Evolutionary conservation across 768 basidiomycete species (phyloP), one percentile per base, ranked within the genome.

Genomic region (Tricholoma flavovirens): DNA sequence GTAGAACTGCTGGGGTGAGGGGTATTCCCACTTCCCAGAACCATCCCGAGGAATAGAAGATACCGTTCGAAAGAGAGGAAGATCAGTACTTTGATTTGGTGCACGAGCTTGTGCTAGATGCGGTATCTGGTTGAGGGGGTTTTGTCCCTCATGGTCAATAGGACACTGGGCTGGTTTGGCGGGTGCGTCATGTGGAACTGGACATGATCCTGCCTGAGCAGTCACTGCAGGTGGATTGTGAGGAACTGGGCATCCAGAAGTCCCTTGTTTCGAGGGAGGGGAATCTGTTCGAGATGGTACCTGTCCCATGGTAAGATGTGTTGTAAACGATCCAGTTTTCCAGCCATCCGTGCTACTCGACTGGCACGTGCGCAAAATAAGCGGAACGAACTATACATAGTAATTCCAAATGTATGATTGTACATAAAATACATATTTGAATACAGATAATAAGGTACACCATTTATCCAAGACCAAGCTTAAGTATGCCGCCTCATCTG

Each of bases 1-100:
- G 71, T 98, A 95, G 67, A 98, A 98, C 69, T 98, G 95, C 71
- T 98, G 96, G 9, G 95, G 93, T 2, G 89, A 93, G 2, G 96
- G 96, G 71, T 98, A 98, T 67, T 97, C 94, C 96, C 96, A 98
- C 46, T 76, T 80, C 10, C 66, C 69, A 1, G 70, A 66, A 3
- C 65, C 62, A 55, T 84, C 75, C 50, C 94, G 85, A 5, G 93
- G 93, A 66, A 99, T 99, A 2, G 93, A 87, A 0, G 93, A 96
- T 50, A 79, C 77, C 5, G 80, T 84, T 59, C 96, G 84, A 15
- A 83, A 76, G 0, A 83, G 87, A 3, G 94, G 88, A 17, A 98
- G 79, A 36, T 75, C 72, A 1, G 76, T 59, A 2, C 71, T 67
- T 67, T 92, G 86, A 4, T 79, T 69, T 5, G 82, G 77, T 1